Evolutionary conservation across 164 flowering plant genomes (phyloP), one percentile per base, ranked within the genome.

Genomic region (Aristolochia californica): DNA sequence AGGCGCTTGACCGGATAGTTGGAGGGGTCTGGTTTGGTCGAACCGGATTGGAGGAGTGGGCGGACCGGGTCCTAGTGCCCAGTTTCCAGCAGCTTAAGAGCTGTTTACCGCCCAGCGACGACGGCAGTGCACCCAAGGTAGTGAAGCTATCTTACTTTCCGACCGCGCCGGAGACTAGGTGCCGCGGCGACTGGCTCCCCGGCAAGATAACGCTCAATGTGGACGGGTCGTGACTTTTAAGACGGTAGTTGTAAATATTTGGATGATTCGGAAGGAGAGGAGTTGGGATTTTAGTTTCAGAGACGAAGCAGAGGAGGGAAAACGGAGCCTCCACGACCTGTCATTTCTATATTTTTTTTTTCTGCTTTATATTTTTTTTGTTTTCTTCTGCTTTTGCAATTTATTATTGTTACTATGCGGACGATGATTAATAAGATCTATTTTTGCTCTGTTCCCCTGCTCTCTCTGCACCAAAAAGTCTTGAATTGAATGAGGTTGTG

Each of bases 11-110:
- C 45, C 84, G 76, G 66, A 79, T 93, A 13, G 58, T 74, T 0
- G 77, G 88, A 3, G 95, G 88, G 12, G 61, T 79, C 34, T 93
- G 96, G 96, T 66, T 81, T 22, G 86, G 95, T 26, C 68, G 65
- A 51, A 69, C 65, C 0, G 71, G 76, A 18, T 63, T 87, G 23
- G 91, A 81, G 47, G 82, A 85, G 49, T 93, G 94, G 94, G 54
- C 62, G 3, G 88, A 85, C 47, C 79, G 74, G 45, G 88, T 74
- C 5, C 45, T 93, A 50, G 78, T 68, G 20, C 91, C 99, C 11
- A 68, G 77, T 62, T 76, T 93, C 51, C 77, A 72, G 7, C 83
- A 81, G 28, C 53, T 50, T 1, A 23, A 26, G 26, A 26, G 53
- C 53, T 0, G 26, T 1, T 34, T 34, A 34, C 40, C 40, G 13